Evolutionary conservation across 176 grass and related monocot species (phyloP).

Genomic region (Guadua angustifolia): DNA sequence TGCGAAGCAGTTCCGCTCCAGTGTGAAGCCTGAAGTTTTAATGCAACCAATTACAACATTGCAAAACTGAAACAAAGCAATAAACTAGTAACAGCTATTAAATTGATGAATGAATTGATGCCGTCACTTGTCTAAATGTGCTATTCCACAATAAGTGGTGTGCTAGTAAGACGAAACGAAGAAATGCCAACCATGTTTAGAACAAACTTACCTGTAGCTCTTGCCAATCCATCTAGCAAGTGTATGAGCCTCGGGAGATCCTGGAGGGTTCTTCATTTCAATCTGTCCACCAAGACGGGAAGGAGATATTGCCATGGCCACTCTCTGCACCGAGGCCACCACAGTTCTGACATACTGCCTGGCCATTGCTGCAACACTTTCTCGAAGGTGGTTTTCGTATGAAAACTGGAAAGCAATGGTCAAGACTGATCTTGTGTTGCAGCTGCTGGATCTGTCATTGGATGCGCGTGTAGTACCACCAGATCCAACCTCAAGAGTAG

Average conservation of each 20-base stretch:
- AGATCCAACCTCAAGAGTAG: conserved; percentile 84
- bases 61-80: not conserved
- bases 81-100: not conserved
- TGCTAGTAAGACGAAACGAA: not conserved
- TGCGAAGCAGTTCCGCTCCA: conserved; percentile 68
- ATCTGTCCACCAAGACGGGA: conserved; percentile 67
- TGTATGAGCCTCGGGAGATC: conserved; percentile 80
- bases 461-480: conserved; percentile 64
- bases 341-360: conserved; percentile 92
- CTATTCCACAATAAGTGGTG: not conserved
- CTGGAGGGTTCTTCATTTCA: conserved; percentile 64
- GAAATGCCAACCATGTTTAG: not conserved
- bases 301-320: conserved; percentile 92
- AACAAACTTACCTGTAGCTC: conserved; percentile 72
- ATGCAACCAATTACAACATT: conserved; percentile 35
- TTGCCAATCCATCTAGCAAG: conserved; percentile 81
- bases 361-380: conserved; percentile 87
- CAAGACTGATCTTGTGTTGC: conserved; percentile 77
- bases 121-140: not conserved
- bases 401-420: conserved; percentile 98
- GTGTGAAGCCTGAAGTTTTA: conserved; percentile 65
- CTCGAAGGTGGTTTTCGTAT: conserved; percentile 89
- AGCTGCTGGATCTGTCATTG: conserved; percentile 57
- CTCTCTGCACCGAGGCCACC: conserved; percentile 87
- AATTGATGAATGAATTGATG: not conserved